These are phyloP conservation scores for Boletus tomentosulus DNA, from an alignment of 768 basidiomycete species.

Conservation along the genomic window DNA sequence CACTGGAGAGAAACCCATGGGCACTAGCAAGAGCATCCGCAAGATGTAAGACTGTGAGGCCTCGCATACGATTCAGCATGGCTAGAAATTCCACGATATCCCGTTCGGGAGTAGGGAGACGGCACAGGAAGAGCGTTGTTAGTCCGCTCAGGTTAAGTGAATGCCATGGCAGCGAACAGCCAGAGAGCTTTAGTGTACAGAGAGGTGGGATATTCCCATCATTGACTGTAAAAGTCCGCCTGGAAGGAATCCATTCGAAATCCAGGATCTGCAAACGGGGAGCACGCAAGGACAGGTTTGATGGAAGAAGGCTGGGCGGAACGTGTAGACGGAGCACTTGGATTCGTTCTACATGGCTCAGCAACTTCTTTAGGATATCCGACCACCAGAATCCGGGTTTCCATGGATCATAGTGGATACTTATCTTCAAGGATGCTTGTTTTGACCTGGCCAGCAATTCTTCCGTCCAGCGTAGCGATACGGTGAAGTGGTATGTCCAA, in stretches of 20 bases:
- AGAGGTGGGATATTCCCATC: not conserved
- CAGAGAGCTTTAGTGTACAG: not conserved
- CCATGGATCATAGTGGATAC: conserved; percentile 3
- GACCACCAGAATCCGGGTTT: not conserved
- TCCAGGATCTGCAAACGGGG: not conserved
- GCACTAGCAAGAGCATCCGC: conserved; percentile 24
- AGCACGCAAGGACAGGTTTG: not conserved
- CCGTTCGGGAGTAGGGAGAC: conserved; percentile 16
- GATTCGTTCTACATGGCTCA: not conserved
- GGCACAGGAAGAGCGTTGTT: conserved; percentile 31
- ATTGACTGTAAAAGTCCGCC: not conserved
- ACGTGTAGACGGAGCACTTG: not conserved
- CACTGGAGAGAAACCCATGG: not conserved
- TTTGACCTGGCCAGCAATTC: conserved; percentile 43
- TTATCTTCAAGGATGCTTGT: conserved; percentile 18
- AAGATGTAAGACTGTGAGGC: conserved; percentile 31
- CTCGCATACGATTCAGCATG: conserved; percentile 32
- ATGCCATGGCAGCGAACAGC: not conserved
- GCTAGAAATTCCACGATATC: conserved; percentile 28
- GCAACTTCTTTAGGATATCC: not conserved
- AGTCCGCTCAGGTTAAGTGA: conserved; percentile 17
- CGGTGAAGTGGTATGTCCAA: conserved; percentile 5
- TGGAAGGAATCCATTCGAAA: not conserved
- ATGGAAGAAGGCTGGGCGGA: not conserved
- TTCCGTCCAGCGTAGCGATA: conserved; percentile 32